Base-by-base conservation (phyloP, 768 basidiomycete species). In the Mycena venus region DNA sequence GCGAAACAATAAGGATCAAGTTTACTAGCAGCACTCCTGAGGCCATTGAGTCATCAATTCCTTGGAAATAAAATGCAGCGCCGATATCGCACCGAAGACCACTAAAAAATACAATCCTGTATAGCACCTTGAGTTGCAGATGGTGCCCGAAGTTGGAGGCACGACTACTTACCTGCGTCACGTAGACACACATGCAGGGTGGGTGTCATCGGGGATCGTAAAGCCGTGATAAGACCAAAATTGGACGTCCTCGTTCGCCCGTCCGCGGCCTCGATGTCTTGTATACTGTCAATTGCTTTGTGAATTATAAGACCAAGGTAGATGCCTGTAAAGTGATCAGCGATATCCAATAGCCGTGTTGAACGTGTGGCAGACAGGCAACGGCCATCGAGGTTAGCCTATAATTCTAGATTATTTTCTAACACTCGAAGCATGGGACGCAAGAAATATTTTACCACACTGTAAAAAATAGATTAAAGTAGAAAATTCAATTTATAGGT, bases 361-460 rank as follows among this genome's bases (percentile, higher is more conserved):
- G 47, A 19, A 58, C n/a, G 10, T 23, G 5, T 23, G 36, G 44
- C 62, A 21, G 14, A 65, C 70, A 59, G 21, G 70, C 70, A 12
- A 72, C 70, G 9, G 27, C 31, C 53, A 72, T 65, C 15, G 70
- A 72, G 12, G 70, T 72, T 38, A 51, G 58, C 70, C 70, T 64
- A 21, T 17, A 32, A 51, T 47, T 21, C 7, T 4, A 47, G 31
- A 32, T 21, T 42, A 1, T 3, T 25, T 40, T 42, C 21, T n/a
- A 34, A 2, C 25, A 27, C 34, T 6, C 9, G 32, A 55, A 11
- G 14, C 27, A 21, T 58, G 14, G 29, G 14, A 10, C 15, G 27
- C 14, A 23, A 21, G 23, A 3, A 14, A 40, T 27, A 15, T 12
- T 53, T 47, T 44, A 72, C 63, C 62, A 72, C 62, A 72, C 63